Percentiles rank a stretch among this genome's conserved stretches.
Evolutionary conservation across 306 rosid genomes (phyloP).

Genomic region (Castanea sativa): DNA sequence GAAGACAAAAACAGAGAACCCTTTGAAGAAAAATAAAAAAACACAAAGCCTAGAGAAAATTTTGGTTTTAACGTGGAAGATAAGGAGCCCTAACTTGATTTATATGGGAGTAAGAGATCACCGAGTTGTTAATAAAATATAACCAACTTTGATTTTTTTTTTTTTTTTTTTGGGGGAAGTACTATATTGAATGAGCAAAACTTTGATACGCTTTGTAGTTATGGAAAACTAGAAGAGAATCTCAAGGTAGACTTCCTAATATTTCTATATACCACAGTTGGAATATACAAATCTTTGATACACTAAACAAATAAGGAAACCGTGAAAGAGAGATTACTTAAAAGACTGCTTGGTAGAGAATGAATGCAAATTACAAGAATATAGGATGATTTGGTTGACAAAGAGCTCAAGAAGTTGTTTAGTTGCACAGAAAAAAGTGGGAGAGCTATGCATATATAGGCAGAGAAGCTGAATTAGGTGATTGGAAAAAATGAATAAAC

Average conservation of each 20-base stretch:
- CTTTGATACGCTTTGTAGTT: neutral
- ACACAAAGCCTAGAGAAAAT: neutral
- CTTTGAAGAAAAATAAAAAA: neutral
- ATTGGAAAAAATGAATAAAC: neutral
- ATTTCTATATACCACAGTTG: neutral
- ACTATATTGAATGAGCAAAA: neutral
- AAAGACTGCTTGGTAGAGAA: too few species aligned
- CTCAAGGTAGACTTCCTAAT: neutral
- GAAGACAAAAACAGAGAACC: neutral
- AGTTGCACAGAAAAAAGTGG: constrained; percentile 5
- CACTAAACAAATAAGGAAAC: neutral
- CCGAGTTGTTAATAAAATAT: neutral
- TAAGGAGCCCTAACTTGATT: neutral
- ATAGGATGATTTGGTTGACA: too few species aligned
- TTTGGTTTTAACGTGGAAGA: constrained; percentile 11
- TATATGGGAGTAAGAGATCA: neutral
- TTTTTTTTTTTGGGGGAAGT: neutral
- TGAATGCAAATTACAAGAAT: neutral
- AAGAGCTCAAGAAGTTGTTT: neutral
- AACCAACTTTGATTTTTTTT: neutral
- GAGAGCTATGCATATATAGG: constrained; percentile 22
- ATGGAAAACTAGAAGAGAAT: neutral
- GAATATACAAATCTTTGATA: neutral
- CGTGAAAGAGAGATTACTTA: neutral
- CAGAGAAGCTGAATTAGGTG: neutral